Percentiles rank a stretch among this genome's conserved stretches.
Conservation (phyloP, 306 rosid genomes). For the Begonia masoniana region DNA sequence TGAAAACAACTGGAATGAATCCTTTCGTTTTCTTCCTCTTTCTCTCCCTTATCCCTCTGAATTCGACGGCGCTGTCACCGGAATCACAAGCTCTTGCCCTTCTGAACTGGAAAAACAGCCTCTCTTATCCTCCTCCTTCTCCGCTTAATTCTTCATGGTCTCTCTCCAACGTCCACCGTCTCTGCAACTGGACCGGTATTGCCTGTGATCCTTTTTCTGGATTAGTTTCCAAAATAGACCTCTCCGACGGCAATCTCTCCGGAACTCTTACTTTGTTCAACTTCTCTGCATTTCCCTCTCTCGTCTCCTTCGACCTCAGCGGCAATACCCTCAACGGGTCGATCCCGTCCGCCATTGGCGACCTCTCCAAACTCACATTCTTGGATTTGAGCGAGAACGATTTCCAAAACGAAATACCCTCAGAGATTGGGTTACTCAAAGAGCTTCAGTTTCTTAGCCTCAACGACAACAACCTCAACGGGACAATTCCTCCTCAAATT, state of each 20-base stretch:
- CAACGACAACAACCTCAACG: conserved; percentile 22
- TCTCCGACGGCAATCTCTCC: conserved; percentile 15
- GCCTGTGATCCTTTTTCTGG: conserved; percentile 25
- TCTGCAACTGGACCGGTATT: conserved; percentile 48
- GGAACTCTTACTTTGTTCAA: conserved; percentile 26
- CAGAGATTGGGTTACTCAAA: conserved; percentile 25
- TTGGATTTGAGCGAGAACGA: conserved; percentile 42
- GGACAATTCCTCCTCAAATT: conserved; percentile 39
- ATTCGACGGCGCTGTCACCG: conserved; percentile 25
- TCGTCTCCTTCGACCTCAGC: conserved; percentile 39
- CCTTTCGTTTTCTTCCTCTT: conserved; percentile 7
- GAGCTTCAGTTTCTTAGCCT: conserved; percentile 42
- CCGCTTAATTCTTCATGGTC: conserved; percentile 37
- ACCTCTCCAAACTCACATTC: conserved; percentile 38
- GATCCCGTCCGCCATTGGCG: conserved; percentile 41
- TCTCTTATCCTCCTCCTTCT: conserved; percentile 18
- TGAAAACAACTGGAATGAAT: neutral
- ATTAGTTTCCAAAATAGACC: conserved; percentile 24
- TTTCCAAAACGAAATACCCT: conserved; percentile 26
- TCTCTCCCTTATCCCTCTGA: conserved; percentile 22
- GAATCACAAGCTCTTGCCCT: conserved; percentile 51
- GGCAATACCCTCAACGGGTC: conserved; percentile 26
- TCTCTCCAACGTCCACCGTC: conserved; percentile 20
- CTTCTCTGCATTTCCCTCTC: conserved; percentile 28
- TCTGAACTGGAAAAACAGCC: conserved; percentile 43